phyloP scores from a whole-genome alignment of 345 rosid species.

The Aurinia saxatilis region DNA sequence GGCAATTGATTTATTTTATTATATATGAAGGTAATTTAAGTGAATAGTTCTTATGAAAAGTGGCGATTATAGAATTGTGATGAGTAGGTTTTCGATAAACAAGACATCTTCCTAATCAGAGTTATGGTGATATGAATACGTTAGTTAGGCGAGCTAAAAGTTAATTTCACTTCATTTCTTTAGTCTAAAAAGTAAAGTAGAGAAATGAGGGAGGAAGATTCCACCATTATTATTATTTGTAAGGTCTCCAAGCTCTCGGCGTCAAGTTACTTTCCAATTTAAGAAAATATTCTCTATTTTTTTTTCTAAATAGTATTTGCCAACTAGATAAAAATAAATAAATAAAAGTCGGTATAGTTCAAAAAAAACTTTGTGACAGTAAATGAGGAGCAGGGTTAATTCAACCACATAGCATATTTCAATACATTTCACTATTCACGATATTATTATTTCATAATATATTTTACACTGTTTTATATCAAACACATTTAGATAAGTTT shows the following conservation, averaged over 20 bases:
- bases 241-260: slow-evolving; percentile 32
- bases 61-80: not conserved
- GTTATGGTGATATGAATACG: not conserved
- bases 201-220: slow-evolving; percentile 14
- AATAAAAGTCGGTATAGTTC: not conserved
- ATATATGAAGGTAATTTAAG: not conserved
- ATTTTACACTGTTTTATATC: too few species aligned
- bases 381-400: too few species aligned
- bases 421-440: too few species aligned
- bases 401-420: too few species aligned
- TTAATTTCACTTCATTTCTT: not conserved
- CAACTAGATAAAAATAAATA: not conserved
- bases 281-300: slow-evolving; percentile 14
- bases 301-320: not conserved
- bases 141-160: not conserved
- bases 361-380: too few species aligned
- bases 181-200: slow-evolving; percentile 4
- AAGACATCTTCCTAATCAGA: not conserved
- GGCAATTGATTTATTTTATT: not conserved
- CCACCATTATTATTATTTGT: slow-evolving; percentile 14
- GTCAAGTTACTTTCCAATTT: slow-evolving; percentile 22
- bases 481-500: not conserved
- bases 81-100: too few species aligned
- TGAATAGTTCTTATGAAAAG: not conserved
- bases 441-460: too few species aligned